Evolutionary conservation across 2,329 filamentous ascomycete species (phyloP).

Genomic region (Cylindrodendrum hubeiense): DNA sequence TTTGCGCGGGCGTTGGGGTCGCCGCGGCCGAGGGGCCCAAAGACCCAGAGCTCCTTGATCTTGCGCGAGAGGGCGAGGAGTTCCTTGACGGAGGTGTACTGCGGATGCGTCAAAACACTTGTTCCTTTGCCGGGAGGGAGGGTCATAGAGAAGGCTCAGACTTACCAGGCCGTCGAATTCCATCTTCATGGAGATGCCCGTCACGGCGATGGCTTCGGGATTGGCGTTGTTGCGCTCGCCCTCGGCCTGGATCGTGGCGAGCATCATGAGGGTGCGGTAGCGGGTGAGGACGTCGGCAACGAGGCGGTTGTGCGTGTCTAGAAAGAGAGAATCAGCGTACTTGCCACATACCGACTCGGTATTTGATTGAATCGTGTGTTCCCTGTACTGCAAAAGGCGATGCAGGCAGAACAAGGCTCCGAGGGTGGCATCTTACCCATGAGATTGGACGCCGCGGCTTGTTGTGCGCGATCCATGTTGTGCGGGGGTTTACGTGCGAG

Average conservation of each 20-base stretch:
- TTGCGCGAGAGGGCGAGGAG: slow-evolving; percentile 58
- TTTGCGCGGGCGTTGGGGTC: slow-evolving; percentile 51
- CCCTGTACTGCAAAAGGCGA: not conserved
- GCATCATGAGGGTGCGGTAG: slow-evolving; percentile 58
- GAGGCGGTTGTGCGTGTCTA: slow-evolving; percentile 60
- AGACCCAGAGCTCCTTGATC: slow-evolving; percentile 61
- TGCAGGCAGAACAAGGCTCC: not conserved
- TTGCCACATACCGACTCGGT: not conserved
- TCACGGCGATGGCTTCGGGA: slow-evolving; percentile 57
- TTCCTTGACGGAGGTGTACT: slow-evolving; percentile 60
- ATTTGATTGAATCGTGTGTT: not conserved
- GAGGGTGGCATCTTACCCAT: slow-evolving; percentile 46
- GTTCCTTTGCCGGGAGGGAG: not conserved
- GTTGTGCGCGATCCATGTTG: slow-evolving; percentile 51
- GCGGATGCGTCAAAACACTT: accelerated
- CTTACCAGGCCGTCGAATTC: slow-evolving; percentile 58
- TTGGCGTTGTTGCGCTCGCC: slow-evolving; percentile 54
- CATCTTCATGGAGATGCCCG: slow-evolving; percentile 58
- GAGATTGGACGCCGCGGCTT: slow-evolving; percentile 48
- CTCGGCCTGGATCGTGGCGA: slow-evolving; percentile 57
- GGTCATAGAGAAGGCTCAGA: not conserved
- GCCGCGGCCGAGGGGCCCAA: slow-evolving; percentile 55
- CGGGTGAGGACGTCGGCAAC: slow-evolving; percentile 59
- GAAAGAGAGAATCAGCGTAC: not conserved
- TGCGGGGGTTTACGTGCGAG: not conserved